Conservation (phyloP, 1,284 basidiomycete genomes). For the Trametes pubescens region DNA sequence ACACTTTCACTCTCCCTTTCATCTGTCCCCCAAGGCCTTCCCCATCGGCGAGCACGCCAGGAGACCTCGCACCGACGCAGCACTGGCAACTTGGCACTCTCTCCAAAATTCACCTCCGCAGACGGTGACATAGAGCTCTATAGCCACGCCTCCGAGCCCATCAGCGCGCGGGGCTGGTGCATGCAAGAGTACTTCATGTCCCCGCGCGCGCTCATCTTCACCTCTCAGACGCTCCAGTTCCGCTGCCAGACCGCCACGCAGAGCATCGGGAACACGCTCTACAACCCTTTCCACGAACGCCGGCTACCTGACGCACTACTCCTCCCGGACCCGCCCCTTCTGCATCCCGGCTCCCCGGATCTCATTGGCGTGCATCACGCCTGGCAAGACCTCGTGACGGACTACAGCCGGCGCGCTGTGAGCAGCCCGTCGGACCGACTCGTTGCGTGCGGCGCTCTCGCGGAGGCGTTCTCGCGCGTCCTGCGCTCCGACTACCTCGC, state of each 20-base stretch:
- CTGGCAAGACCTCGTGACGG: constrained; percentile 21
- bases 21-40: background rate
- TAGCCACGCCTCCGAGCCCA: background rate
- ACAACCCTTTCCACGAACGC: background rate
- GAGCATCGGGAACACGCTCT: constrained; percentile 17
- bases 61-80: background rate
- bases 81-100: constrained; percentile 3
- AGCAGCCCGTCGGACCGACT: constrained; percentile 24
- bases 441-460: constrained; percentile 25
- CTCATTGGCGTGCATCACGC: constrained; percentile 8
- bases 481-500: too few relatives aligned
- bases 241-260: constrained; percentile 21
- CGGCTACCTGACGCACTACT: constrained; percentile 22
- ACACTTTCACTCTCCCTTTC: constrained; percentile 1
- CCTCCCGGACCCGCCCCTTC: background rate
- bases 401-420: constrained; percentile 23
- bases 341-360: background rate
- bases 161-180: constrained; percentile 28
- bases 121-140: background rate
- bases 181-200: constrained; percentile 26
- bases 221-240: constrained; percentile 27
- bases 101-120: constrained; percentile 2
- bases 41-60: background rate
- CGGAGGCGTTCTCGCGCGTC: constrained; percentile 6
- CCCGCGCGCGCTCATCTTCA: constrained; percentile 23